Evolutionary conservation across 75 land plant species (phyloP).

Genomic region (Cryptomeria japonica): DNA sequence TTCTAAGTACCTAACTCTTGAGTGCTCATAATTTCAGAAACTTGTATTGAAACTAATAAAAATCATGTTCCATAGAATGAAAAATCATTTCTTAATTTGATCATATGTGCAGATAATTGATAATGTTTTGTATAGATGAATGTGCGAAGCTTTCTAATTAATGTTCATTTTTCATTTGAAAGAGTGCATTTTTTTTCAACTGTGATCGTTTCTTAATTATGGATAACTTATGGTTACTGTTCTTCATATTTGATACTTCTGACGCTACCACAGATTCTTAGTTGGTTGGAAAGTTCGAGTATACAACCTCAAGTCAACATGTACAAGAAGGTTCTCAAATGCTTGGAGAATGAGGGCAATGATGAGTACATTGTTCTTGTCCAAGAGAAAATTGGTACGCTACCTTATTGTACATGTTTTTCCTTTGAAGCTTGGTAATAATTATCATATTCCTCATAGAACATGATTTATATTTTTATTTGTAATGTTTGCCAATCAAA

Average conservation of each 20-base stretch:
- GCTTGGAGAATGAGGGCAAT: slow-evolving; percentile 29
- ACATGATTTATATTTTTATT: background rate
- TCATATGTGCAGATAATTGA: background rate
- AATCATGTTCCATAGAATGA: background rate
- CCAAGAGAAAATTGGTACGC: slow-evolving; percentile 44
- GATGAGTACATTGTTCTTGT: slow-evolving; percentile 35
- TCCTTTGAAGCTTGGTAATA: background rate
- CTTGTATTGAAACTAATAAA: background rate
- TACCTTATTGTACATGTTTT: background rate
- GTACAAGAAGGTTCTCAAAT: slow-evolving; percentile 37
- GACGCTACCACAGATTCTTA: slow-evolving; percentile 41
- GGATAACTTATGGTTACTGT: background rate
- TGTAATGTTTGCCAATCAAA: background rate
- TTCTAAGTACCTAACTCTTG: background rate
- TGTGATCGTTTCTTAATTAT: background rate
- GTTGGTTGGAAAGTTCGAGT: slow-evolving; percentile 68
- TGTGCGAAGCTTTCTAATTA: background rate
- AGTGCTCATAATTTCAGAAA: background rate
- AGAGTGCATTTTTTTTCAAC: background rate
- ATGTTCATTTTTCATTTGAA: background rate
- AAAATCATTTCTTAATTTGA: background rate
- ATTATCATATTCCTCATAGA: background rate
- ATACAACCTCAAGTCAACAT: slow-evolving; percentile 44
- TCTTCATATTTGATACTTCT: background rate
- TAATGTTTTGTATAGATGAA: background rate